Percentiles rank a stretch among this genome's conserved stretches.
These are phyloP conservation scores for Trifolium subterraneum DNA, from an alignment of 306 rosid species.

Conservation along the genomic window DNA sequence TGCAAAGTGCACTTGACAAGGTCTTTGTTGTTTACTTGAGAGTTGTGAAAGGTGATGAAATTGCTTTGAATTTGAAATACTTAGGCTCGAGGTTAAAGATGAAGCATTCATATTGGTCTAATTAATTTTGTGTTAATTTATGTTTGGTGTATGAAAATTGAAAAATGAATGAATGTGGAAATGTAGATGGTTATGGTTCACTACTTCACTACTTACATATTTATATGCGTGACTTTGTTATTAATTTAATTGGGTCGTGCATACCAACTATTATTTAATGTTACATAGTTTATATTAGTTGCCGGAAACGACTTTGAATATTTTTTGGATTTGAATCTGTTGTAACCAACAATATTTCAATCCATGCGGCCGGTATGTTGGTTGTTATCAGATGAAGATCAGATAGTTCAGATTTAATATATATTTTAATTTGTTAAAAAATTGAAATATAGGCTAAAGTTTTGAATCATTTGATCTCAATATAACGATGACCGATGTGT, in stretches of 20 bases:
- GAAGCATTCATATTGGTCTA: conserved; percentile 40
- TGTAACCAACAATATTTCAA: no score
- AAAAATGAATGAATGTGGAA: conserved; percentile 19
- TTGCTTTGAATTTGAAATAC: conserved; percentile 29
- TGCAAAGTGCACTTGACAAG: background rate
- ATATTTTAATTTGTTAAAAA: no score
- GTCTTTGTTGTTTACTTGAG: conserved; percentile 37
- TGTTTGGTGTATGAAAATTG: background rate
- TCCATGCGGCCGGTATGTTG: no score
- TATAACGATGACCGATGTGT: no score
- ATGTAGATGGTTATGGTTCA: background rate
- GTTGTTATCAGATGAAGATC: no score
- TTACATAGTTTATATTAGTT: no score
- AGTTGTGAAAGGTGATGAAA: conserved; percentile 35
- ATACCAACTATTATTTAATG: no score
- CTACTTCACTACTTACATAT: conserved; percentile 23
- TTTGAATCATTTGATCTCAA: no score
- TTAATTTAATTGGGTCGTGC: conserved; percentile 2
- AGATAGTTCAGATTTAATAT: no score
- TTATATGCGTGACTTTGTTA: background rate
- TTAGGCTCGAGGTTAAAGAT: conserved; percentile 40
- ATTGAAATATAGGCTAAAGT: no score
- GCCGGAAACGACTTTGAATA: no score
- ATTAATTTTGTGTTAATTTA: background rate
- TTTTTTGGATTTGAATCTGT: no score